Evolutionary conservation across 1,139 yeast genomes (phyloP), one percentile per base, ranked within the genome.

Genomic region (Sugiyamaella pinicola): DNA sequence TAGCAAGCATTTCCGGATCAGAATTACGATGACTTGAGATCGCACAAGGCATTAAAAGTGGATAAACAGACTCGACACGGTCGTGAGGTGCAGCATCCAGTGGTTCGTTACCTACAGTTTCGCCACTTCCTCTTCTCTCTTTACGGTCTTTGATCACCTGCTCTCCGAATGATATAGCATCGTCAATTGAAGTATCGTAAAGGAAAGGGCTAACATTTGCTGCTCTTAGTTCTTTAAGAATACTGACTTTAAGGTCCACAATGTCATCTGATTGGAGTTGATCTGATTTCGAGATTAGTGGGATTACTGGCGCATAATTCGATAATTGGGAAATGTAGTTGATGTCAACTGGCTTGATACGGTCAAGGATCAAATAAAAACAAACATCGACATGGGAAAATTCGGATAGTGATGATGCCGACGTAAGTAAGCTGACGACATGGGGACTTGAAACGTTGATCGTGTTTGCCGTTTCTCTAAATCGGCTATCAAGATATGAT

Each of bases 371-470:
- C 34, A 67, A 48, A 41, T 67, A 69, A 12, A 69, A 54, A 47
- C 69, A 66, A 4, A 61, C 71, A 47, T 69, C 72, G 10, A 62
- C 69, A 37, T 65, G 66, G 4, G 66, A 57, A 37, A 64, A 60
- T 29, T 62, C 69, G 3, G 61, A 50, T 22, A 66, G 52, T 2
- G 67, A 60, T 5, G 63, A 48, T 0, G 69, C 60, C 15, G 68
- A 60, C 3, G 65, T 56, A 41, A 68, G 56, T 21, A 67, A 49
- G 19, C 60, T 56, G 15, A 59, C 33, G 19, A 61, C 63, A 17
- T 59, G 60, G n/a, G 66, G 67, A 39, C 59, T 61, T 12, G 57
- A 42, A 4, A 64, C 62, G 44, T 69, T 69, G 39, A 69, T 55
- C 15, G 64, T 52, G 9, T 57, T 54, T 3, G 69, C 66, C 1